phyloP scores from a whole-genome alignment of 352 stramenopile genomes.

The Aphanomyces cochlioides region DNA sequence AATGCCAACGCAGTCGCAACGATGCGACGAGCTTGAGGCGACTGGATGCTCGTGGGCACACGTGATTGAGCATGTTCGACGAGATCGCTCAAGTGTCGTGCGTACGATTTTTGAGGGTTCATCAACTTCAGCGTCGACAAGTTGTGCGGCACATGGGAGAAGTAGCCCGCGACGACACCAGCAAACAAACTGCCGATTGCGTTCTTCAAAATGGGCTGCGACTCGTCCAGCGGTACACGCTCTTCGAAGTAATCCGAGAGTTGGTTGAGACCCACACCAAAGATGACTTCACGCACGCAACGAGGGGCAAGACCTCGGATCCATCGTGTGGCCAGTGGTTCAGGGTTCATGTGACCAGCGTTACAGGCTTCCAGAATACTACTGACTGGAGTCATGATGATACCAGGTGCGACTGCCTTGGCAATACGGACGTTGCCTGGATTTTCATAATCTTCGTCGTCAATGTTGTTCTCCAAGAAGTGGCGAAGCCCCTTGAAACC shows the following conservation, averaged over 20 bases:
- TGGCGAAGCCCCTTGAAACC: conserved; percentile 90
- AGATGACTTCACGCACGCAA: conserved; percentile 89
- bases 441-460: conserved; percentile 79
- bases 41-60: conserved; percentile 63
- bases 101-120: conserved; percentile 86
- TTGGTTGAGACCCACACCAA: conserved; percentile 92
- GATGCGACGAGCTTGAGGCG: conserved; percentile 63
- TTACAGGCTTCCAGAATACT: conserved; percentile 91
- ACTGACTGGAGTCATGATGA: conserved; percentile 92
- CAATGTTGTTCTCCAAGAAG: conserved; percentile 79
- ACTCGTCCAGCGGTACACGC: conserved; percentile 64
- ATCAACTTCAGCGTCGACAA: conserved; percentile 95
- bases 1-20: conserved; percentile 70
- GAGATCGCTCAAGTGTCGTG: conserved; percentile 80
- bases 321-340: conserved; percentile 83
- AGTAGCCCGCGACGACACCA: conserved; percentile 89
- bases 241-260: conserved; percentile 93
- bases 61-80: conserved; percentile 76
- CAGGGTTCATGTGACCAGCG: conserved; percentile 90
- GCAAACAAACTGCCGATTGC: conserved; percentile 82
- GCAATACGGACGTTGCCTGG: conserved; percentile 68
- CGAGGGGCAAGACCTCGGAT: conserved; percentile 85
- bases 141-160: conserved; percentile 94
- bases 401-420: conserved; percentile 81
- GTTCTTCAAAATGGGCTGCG: conserved; percentile 79